A percentile compares a stretch with the other conserved stretches of the same genome.
Evolutionary conservation across 140 eudicot genomes (phyloP).

Genomic region (Bidens hawaiensis): DNA sequence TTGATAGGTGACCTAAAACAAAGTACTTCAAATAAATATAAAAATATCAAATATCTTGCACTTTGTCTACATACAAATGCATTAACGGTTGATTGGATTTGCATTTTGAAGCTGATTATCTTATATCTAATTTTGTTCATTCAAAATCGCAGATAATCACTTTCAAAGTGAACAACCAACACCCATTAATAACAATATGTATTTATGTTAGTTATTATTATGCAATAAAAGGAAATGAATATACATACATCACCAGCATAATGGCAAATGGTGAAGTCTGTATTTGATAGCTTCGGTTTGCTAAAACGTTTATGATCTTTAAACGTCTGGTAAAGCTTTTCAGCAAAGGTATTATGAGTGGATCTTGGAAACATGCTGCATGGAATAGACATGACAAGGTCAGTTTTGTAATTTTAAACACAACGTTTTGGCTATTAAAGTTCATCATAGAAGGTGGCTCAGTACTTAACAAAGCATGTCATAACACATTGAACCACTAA

Average conservation of each 20-base stretch:
- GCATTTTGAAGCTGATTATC: not conserved
- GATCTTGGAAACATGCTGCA: constrained; percentile 95
- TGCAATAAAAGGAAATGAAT: constrained; percentile 1
- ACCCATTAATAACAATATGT: constrained; percentile 1
- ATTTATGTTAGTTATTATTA: not conserved
- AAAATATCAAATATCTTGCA: not conserved
- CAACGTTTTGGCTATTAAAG: not conserved
- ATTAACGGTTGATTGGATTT: not conserved
- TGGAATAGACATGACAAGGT: constrained; percentile 8
- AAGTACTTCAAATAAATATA: constrained; percentile 6
- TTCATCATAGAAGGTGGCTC: not conserved
- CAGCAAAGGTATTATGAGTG: constrained; percentile 70
- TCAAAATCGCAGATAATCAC: not conserved
- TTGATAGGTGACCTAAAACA: constrained; percentile 76
- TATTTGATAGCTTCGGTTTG: constrained; percentile 77
- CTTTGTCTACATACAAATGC: not conserved
- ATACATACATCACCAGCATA: constrained; percentile 93
- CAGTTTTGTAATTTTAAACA: not conserved
- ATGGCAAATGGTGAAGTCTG: constrained; percentile 79
- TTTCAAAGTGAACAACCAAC: not conserved
- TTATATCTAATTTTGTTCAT: not conserved
- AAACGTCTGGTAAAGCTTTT: constrained; percentile 87
- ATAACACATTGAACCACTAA: constrained; percentile 3
- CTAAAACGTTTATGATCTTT: constrained; percentile 69
- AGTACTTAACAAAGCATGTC: not conserved